Conservation (phyloP, 2,329 filamentous ascomycete genomes). For the Aspergillus flavus region DNA sequence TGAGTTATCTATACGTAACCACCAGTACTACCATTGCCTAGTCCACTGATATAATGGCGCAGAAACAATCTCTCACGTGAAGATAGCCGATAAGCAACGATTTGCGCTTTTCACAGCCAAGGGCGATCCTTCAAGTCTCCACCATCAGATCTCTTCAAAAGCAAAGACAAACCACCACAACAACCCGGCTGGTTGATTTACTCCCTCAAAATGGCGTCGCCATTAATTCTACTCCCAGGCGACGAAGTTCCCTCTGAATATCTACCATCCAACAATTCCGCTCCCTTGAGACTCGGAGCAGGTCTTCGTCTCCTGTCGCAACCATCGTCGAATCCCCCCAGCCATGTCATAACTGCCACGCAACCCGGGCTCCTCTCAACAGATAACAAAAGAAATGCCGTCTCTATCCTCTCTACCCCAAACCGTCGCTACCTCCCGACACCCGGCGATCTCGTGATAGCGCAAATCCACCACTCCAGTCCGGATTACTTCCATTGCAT, state of each 20-base stretch:
- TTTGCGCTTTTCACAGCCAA: slow-evolving; percentile 11
- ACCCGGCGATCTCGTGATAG: slow-evolving; percentile 84
- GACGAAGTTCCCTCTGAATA: slow-evolving; percentile 68
- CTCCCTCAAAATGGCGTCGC: slow-evolving; percentile 55
- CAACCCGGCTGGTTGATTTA: neutral
- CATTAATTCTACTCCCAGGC: slow-evolving; percentile 78
- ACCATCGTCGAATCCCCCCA: slow-evolving; percentile 65
- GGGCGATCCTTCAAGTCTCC: neutral
- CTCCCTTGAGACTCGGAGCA: slow-evolving; percentile 77
- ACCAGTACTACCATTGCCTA: too few relatives aligned
- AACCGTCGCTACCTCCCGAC: slow-evolving; percentile 72
- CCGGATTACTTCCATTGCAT: slow-evolving; percentile 79
- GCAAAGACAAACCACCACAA: neutral
- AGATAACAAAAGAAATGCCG: slow-evolving; percentile 44
- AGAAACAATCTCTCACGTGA: slow-evolving; percentile 27
- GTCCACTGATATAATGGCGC: neutral
- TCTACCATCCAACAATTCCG: slow-evolving; percentile 67
- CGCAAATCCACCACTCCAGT: slow-evolving; percentile 75
- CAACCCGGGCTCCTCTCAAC: slow-evolving; percentile 40
- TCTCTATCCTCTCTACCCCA: slow-evolving; percentile 38
- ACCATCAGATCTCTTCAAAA: neutral
- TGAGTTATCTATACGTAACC: neutral
- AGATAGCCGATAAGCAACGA: slow-evolving; percentile 27
- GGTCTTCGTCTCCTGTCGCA: slow-evolving; percentile 80
- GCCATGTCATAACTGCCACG: slow-evolving; percentile 36